Conservation (phyloP, 495 filamentous ascomycete genomes). For the Lasiosphaeriaceae sp. region DNA sequence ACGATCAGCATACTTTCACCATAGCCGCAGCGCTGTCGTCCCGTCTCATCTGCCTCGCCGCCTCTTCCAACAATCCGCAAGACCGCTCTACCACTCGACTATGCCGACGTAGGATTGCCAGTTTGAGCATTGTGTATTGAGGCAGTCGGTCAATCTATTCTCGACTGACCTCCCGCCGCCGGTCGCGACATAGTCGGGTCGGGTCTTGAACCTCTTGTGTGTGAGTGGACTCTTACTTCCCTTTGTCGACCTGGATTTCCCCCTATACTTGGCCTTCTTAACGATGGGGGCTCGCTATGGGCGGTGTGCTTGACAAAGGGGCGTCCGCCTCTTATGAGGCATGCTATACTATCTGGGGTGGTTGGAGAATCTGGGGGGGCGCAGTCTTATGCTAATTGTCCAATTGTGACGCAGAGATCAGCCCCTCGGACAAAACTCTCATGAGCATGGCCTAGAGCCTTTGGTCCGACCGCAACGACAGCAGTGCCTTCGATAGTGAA, state of each 20-base stretch:
- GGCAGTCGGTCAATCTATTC: background rate
- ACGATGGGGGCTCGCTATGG: background rate
- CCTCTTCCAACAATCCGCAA: background rate
- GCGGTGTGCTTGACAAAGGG: slow-evolving; percentile 6
- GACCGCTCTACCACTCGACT: slow-evolving; percentile 2
- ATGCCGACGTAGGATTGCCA: slow-evolving; percentile 5
- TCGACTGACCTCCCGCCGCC: background rate
- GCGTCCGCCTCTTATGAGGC: slow-evolving; percentile 9
- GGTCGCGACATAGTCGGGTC: background rate
- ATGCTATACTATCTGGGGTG: slow-evolving; percentile 18
- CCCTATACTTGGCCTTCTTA: slow-evolving; percentile 13
- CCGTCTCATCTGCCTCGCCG: background rate
- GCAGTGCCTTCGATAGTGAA: background rate
- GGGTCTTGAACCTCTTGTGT: background rate
- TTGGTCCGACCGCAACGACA: background rate
- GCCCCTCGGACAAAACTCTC: background rate
- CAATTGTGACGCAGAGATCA: slow-evolving; percentile 7
- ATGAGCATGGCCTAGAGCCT: slow-evolving; percentile 4
- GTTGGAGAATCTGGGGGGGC: background rate
- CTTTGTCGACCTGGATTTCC: slow-evolving; percentile 10
- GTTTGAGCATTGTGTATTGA: background rate
- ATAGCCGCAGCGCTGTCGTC: slow-evolving; percentile 2
- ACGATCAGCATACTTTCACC: background rate
- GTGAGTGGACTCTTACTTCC: background rate
- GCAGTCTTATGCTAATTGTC: slow-evolving; percentile 8